Evolutionary conservation across 305 asterid species (phyloP).

Genomic region (Solanum aculeatissimum): DNA sequence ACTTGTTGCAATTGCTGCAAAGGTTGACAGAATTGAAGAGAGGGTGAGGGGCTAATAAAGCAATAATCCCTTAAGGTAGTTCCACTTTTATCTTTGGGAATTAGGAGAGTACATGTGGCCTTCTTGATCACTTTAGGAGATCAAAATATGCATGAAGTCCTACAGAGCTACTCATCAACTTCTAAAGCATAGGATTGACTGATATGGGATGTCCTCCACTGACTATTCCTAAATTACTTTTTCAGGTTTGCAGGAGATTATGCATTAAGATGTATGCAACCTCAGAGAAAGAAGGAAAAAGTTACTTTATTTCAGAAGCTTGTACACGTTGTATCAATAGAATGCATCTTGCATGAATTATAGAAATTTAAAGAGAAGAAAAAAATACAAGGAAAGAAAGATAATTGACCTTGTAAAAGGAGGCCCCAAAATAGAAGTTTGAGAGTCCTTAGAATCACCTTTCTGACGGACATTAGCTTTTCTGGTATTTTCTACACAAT

Average conservation of each 20-base stretch:
- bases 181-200: neutral
- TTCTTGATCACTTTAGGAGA: neutral
- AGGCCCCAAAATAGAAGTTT: constrained; percentile 76
- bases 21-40: neutral
- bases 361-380: neutral
- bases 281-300: neutral
- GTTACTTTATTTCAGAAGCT: neutral
- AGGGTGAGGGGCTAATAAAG: neutral
- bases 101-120: neutral
- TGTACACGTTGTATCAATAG: neutral
- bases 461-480: constrained; percentile 25
- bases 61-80: neutral
- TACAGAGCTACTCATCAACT: neutral
- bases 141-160: neutral
- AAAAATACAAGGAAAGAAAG: neutral
- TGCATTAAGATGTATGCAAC: neutral
- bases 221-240: neutral
- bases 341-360: neutral
- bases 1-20: neutral
- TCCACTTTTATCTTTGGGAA: too few species aligned
- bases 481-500: constrained; percentile 35
- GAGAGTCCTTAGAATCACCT: constrained; percentile 53
- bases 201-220: neutral
- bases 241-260: neutral
- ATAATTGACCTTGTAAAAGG: constrained; percentile 47